Conservation (phyloP, 169 alveolate species). For the Miamiensis avidus region DNA sequence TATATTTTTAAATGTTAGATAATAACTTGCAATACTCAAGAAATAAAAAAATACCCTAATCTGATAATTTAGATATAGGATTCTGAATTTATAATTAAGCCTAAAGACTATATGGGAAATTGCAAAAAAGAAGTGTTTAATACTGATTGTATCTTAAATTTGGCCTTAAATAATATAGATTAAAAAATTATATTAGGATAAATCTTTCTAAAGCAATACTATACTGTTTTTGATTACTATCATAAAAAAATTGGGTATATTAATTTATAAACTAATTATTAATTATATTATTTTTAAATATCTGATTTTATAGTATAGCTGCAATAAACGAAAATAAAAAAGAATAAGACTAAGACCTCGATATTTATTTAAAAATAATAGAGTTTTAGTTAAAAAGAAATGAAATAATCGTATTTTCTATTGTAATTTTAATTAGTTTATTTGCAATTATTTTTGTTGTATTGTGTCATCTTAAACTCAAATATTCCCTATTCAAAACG, state of each 20-base stretch:
- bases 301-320: background rate
- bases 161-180: too few relatives aligned
- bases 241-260: background rate
- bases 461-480: background rate
- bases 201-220: background rate
- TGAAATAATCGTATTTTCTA: background rate
- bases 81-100: background rate
- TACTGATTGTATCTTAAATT: background rate
- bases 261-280: too few relatives aligned
- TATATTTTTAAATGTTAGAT: too few relatives aligned
- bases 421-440: background rate
- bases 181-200: background rate
- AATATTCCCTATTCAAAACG: too few relatives aligned
- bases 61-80: too few relatives aligned
- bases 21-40: background rate
- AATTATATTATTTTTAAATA: too few relatives aligned
- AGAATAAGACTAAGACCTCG: background rate
- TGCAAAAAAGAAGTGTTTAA: background rate
- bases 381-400: background rate
- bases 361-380: too few relatives aligned
- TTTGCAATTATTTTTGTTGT: background rate
- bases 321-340: background rate
- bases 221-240: background rate
- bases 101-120: background rate
- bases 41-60: background rate